Conservation (phyloP, 108 stramenopile genomes). For the Chaetoceros tenuissimus region DNA sequence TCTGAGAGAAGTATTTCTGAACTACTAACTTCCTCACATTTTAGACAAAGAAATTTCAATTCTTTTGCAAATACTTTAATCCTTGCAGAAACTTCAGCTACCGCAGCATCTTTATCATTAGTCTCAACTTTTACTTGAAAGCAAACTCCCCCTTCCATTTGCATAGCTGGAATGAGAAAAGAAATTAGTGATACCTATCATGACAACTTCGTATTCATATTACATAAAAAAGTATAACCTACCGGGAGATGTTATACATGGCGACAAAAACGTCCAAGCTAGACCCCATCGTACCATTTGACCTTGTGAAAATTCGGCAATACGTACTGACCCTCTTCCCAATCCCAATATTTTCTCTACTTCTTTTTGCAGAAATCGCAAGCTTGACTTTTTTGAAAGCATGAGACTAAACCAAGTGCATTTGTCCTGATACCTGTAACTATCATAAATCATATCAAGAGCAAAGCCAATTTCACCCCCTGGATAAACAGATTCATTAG, state of each 20-base stretch:
- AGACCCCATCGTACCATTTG: slow-evolving; percentile 85
- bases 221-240: too few species aligned
- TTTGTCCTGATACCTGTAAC: slow-evolving; percentile 33
- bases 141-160: too few species aligned
- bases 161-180: too few species aligned
- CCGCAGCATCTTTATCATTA: too few species aligned
- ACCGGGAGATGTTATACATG: slow-evolving; percentile 5
- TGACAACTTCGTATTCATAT: too few species aligned
- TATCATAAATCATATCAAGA: slow-evolving; percentile 45
- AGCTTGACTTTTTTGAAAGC: slow-evolving; percentile 61
- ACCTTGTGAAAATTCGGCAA: slow-evolving; percentile 80
- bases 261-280: slow-evolving; percentile 77
- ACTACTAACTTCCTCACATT: too few species aligned
- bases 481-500: slow-evolving; percentile 52
- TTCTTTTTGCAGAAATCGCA: slow-evolving; percentile 29
- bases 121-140: too few species aligned
- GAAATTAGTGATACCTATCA: too few species aligned
- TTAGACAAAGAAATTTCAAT: too few species aligned
- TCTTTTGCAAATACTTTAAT: too few species aligned
- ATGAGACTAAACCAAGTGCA: slow-evolving; percentile 80
- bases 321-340: slow-evolving; percentile 37
- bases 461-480: slow-evolving; percentile 47
- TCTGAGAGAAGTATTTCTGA: too few species aligned
- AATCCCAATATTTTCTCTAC: slow-evolving; percentile 46
- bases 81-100: too few species aligned